Percentiles rank a stretch among this genome's conserved stretches.
These are phyloP conservation scores for Beauveria medogensis DNA, from an alignment of 2,329 filamentous ascomycete species.

Conservation along the genomic window DNA sequence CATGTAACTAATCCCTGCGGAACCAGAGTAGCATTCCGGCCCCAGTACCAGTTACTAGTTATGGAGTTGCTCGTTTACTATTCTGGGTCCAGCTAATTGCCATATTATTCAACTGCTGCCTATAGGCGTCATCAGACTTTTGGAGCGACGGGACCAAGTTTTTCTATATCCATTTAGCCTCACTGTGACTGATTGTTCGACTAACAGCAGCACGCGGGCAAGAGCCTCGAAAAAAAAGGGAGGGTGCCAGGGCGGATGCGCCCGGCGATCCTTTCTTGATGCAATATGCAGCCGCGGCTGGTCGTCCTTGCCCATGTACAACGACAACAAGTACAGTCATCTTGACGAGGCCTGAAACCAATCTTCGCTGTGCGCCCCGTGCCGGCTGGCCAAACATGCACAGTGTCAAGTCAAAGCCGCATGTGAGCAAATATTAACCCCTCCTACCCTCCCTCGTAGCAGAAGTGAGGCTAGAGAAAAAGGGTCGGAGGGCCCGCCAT, in stretches of 20 bases:
- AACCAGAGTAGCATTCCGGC: slow-evolving; percentile 4
- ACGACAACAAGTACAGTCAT: background rate
- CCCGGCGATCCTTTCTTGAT: background rate
- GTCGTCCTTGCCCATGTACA: background rate
- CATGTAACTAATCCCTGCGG: background rate
- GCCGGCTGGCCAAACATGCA: background rate
- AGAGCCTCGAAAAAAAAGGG: background rate
- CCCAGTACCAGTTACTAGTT: background rate
- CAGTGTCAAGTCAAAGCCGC: background rate
- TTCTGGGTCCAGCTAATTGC: background rate
- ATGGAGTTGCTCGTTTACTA: background rate
- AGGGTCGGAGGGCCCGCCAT: background rate
- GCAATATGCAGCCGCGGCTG: background rate
- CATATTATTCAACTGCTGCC: no score
- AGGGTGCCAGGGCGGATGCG: background rate
- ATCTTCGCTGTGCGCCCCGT: background rate
- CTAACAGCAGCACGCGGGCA: background rate
- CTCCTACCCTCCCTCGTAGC: background rate
- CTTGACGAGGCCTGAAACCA: background rate
- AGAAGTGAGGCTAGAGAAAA: background rate
- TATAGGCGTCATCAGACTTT: background rate
- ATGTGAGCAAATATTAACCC: background rate
- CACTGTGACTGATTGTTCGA: no score
- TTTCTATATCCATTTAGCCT: background rate
- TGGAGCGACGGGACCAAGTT: background rate